Conservation (phyloP, 228 moss, liverwort and hornwort species). For the Sphagnum magellanicum region DNA sequence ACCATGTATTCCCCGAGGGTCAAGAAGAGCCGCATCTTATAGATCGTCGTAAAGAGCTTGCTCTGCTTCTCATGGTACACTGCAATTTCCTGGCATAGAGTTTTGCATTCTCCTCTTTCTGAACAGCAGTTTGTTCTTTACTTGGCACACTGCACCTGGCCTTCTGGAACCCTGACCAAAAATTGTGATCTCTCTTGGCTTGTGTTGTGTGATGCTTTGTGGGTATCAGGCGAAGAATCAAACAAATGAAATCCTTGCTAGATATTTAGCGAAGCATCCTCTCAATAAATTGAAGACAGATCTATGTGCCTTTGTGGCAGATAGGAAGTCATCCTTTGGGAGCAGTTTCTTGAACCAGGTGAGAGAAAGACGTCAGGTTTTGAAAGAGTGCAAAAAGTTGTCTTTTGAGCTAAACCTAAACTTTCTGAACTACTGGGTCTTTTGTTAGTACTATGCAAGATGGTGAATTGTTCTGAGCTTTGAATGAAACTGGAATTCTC, state of each 20-base stretch:
- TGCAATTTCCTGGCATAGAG: constrained; percentile 15
- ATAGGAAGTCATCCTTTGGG: background rate
- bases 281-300: background rate
- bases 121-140: no score
- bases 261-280: constrained; percentile 2
- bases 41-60: constrained; percentile 6
- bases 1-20: constrained; percentile 5
- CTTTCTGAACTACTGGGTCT: no score
- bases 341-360: constrained; percentile 5
- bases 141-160: no score
- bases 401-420: no score
- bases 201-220: background rate
- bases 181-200: no score
- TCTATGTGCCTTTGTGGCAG: background rate
- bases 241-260: background rate
- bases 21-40: background rate
- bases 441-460: no score
- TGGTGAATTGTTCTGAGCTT: no score
- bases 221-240: constrained; percentile 4
- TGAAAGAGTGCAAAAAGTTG: no score
- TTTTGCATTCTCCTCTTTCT: no score
- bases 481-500: no score
- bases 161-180: no score
- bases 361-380: background rate
- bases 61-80: background rate